Evolutionary conservation across 208 protist genomes (phyloP), one percentile per base, ranked within the genome.

Genomic region (Leishmania lainsoni): DNA sequence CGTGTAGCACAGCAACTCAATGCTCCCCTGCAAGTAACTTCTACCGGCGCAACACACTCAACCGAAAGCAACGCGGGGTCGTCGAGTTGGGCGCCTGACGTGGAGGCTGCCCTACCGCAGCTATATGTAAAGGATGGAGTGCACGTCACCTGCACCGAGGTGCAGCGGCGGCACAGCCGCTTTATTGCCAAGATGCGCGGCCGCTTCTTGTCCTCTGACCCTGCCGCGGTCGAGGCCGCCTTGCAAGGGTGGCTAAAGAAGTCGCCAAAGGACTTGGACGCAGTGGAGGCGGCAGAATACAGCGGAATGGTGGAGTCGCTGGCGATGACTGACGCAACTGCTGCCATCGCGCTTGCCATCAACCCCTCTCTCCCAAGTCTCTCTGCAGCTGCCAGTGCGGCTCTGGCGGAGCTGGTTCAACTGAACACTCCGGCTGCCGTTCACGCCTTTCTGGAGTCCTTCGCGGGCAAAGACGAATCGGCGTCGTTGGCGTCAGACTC

Each of bases 241-340:
- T 74, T 81, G 56, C 26, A 76, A 32, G 39, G 17, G 69, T 78
- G 79, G 77, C 76, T 81, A 17, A 51, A 61, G 10, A 51, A 16
- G 22, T 54, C 75, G 20, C 20, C 48, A 5, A 12, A 3, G n/a
- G 75, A 58, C 35, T 75, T 71, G 39, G 68, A 58, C 63, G 83
- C 83, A 4, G 56, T 35, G n/a, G 83, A 68, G 4, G 79, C 78
- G 52, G 80, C 80, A 6, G 56, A 78, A 68, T 97, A 94, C 78
- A 81, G 87, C 10, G 89, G 91, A 9, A 77, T 93, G 39, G 86
- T 95, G 29, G 89, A 95, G 74, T 84, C 78, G 52, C 79, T 97
- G 12, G 79, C 63, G 10, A 51, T 54, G n/a, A 81, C 71, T 0
- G 89, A 95, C 42, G 61, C 82, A 16, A 65, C 81, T 0, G 79